Conservation (phyloP, 176 grass and related monocot genomes). For the Aegilops speltoides region DNA sequence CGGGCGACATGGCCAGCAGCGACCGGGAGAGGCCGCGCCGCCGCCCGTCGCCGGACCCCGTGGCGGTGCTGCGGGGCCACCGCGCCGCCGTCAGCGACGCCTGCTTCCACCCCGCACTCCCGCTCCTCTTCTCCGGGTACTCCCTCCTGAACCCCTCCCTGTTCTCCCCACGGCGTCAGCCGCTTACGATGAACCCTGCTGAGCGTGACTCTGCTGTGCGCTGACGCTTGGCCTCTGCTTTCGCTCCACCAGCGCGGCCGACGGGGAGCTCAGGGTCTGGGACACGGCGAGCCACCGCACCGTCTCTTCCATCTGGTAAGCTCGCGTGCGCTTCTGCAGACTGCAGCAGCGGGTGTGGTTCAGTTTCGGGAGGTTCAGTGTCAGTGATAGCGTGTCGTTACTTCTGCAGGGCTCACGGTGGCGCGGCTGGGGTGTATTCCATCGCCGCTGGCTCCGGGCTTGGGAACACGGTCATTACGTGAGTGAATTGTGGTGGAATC, state of each 20-base stretch:
- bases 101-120: slow-evolving; percentile 68
- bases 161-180: neutral
- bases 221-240: slow-evolving; percentile 9
- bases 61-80: slow-evolving; percentile 77
- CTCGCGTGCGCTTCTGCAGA: neutral
- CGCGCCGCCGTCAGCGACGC: slow-evolving; percentile 73
- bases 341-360: no score
- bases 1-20: slow-evolving; percentile 15
- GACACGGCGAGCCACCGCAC: slow-evolving; percentile 72
- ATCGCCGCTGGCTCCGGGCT: no score
- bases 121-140: slow-evolving; percentile 92
- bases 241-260: slow-evolving; percentile 48
- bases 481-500: neutral
- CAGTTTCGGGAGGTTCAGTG: no score
- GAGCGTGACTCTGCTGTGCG: neutral
- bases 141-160: neutral
- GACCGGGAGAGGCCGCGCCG: slow-evolving; percentile 6
- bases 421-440: no score
- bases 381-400: no score
- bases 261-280: slow-evolving; percentile 89
- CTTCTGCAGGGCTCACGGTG: neutral
- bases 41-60: slow-evolving; percentile 66
- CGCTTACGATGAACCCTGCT: neutral
- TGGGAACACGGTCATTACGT: no score
- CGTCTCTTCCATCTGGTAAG: slow-evolving; percentile 67